A percentile compares a stretch with the other conserved stretches of the same genome.
phyloP scores from a whole-genome alignment of 2,329 filamentous ascomycete genomes.

The Lachnellula subtilissima region DNA sequence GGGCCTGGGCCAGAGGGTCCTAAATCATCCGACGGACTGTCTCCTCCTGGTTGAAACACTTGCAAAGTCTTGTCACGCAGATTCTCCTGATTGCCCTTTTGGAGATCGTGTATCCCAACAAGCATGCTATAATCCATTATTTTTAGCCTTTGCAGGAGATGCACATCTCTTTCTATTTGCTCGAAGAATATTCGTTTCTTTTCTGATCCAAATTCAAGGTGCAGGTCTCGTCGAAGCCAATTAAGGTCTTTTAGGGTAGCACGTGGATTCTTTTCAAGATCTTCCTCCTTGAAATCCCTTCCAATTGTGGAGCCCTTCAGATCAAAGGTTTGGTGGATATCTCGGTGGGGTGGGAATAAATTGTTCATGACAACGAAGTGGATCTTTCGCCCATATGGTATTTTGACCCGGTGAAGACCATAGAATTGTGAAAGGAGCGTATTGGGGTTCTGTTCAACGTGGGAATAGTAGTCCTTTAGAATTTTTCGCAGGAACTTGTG shows the following conservation, averaged over 20 bases:
- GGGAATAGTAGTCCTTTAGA: conserved; percentile 86
- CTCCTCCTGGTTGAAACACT: conserved; percentile 87
- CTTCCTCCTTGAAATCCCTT: conserved; percentile 83
- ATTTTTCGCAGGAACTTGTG: conserved; percentile 83
- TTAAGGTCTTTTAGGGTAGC: conserved; percentile 96
- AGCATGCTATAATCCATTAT: conserved; percentile 99
- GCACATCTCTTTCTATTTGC: conserved; percentile 84
- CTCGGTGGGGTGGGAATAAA: conserved; percentile 91
- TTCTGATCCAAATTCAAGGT: conserved; percentile 80
- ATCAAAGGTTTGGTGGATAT: conserved; percentile 96
- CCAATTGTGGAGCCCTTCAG: conserved; percentile 95
- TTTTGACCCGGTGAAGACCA: conserved; percentile 93
- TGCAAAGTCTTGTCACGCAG: conserved; percentile 82
- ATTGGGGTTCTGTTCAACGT: conserved; percentile 90
- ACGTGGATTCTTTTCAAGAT: conserved; percentile 80
- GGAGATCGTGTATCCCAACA: conserved; percentile 87
- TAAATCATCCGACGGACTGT: conserved; percentile 52
- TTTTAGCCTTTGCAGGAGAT: conserved; percentile 76
- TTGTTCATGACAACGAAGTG: conserved; percentile 99
- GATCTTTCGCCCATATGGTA: conserved; percentile 96
- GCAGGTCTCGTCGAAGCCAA: conserved; percentile 81
- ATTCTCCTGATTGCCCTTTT: conserved; percentile 91
- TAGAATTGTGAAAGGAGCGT: conserved; percentile 98
- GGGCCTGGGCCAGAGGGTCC: conserved; percentile 40
- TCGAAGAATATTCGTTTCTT: conserved; percentile 87